These are phyloP conservation scores for Pseudogymnoascus sp. DNA, from an alignment of 2,329 filamentous ascomycete species.

Conservation along the genomic window DNA sequence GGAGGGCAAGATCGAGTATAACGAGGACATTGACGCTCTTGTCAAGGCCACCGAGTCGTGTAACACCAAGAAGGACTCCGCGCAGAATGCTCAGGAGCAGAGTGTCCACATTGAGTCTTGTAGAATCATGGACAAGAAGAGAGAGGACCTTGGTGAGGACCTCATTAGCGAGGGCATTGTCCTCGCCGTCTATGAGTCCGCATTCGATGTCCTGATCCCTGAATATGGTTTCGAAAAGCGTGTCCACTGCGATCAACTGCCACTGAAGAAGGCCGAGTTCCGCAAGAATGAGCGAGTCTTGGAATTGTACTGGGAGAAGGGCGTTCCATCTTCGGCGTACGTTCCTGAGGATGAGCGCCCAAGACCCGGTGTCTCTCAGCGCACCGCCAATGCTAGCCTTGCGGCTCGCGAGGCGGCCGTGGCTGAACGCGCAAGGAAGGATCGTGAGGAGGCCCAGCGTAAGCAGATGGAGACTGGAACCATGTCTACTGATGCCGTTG, in stretches of 20 bases:
- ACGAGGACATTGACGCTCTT: constrained; percentile 79
- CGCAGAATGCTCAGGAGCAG: constrained; percentile 95
- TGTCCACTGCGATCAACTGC: constrained; percentile 96
- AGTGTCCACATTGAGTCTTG: constrained; percentile 98
- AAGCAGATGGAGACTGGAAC: constrained; percentile 93
- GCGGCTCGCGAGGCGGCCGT: constrained; percentile 76
- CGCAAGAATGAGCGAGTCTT: constrained; percentile 91
- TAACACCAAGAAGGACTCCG: constrained; percentile 99
- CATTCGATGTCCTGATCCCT: constrained; percentile 95
- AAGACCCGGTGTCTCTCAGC: constrained; percentile 68
- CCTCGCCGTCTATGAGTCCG: constrained; percentile 94
- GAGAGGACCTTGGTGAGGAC: constrained; percentile 80
- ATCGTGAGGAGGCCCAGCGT: constrained; percentile 83
- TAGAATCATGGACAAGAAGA: constrained; percentile 88
- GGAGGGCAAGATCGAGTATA: constrained; percentile 74
- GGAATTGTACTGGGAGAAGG: constrained; percentile 99
- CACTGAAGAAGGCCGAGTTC: constrained; percentile 98
- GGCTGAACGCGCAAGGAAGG: constrained; percentile 72
- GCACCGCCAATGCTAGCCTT: constrained; percentile 67
- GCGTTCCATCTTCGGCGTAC: constrained; percentile 90
- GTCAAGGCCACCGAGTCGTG: constrained; percentile 90
- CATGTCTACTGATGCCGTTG: constrained; percentile 85
- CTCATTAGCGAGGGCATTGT: constrained; percentile 94
- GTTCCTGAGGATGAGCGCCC: constrained; percentile 95
- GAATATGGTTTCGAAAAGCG: constrained; percentile 99